Percentiles rank a stretch among this genome's conserved stretches.
Evolutionary conservation across 164 flowering plant genomes (phyloP).

Genomic region (Magnolia kwangsiensis): DNA sequence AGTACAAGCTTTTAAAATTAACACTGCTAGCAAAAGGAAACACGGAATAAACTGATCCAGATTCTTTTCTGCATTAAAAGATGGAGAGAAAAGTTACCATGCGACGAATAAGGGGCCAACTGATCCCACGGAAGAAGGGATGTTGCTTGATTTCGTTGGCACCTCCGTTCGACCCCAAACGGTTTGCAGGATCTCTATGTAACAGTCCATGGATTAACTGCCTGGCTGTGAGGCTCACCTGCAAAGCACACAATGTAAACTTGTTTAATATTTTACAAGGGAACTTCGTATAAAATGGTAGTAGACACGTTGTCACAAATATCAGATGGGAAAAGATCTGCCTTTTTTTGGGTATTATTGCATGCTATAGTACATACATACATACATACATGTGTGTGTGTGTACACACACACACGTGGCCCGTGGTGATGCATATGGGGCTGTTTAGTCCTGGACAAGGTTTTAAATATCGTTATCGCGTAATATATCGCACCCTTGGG

Average conservation of each 20-base stretch:
- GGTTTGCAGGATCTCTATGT: slow-evolving; percentile 66
- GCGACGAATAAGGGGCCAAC: slow-evolving; percentile 94
- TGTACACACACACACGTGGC: too few species aligned
- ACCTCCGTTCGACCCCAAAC: slow-evolving; percentile 78
- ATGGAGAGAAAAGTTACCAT: slow-evolving; percentile 50
- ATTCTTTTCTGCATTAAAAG: neutral
- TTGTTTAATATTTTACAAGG: too few species aligned
- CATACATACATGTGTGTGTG: too few species aligned
- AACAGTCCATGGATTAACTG: slow-evolving; percentile 80
- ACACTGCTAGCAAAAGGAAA: neutral
- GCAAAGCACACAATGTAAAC: slow-evolving; percentile 11
- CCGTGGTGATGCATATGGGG: too few species aligned
- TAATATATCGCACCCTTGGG: too few species aligned
- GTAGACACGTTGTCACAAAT: too few species aligned
- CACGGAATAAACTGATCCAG: neutral
- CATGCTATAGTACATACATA: too few species aligned
- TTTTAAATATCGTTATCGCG: too few species aligned
- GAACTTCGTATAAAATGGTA: too few species aligned
- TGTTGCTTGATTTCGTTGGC: slow-evolving; percentile 89
- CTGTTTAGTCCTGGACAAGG: too few species aligned
- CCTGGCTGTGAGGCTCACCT: slow-evolving; percentile 84
- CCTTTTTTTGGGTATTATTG: too few species aligned
- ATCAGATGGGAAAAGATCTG: too few species aligned
- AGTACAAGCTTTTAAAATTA: neutral
- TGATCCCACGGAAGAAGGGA: slow-evolving; percentile 83